Percentiles rank a stretch among this genome's conserved stretches.
phyloP scores from a whole-genome alignment of 805 yeast genomes.

The Candida hispaniensis region DNA sequence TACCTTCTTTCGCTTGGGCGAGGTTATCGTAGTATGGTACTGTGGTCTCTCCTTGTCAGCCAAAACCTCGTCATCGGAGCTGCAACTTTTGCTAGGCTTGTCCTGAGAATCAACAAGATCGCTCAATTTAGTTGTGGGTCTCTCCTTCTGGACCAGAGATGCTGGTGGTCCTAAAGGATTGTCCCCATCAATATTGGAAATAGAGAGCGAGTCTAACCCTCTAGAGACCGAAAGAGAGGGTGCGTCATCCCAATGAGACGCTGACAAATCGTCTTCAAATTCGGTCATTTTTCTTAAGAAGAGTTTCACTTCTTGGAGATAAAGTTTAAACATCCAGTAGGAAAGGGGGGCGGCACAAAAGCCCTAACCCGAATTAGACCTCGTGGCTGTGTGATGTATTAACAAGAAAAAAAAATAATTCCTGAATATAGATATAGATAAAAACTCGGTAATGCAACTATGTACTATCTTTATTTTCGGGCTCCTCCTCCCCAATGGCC shows the following conservation, averaged over 20 bases:
- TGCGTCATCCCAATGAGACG: slow-evolving; percentile 18
- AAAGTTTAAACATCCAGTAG: too few species aligned
- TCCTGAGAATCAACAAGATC: slow-evolving; percentile 4
- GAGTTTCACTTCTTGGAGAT: too few species aligned
- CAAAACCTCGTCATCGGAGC: slow-evolving; percentile 3
- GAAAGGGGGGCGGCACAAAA: too few species aligned
- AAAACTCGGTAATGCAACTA: too few species aligned
- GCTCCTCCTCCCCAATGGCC: slow-evolving; percentile 1
- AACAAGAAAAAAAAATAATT: too few species aligned
- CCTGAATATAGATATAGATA: too few species aligned
- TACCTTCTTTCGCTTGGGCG: slow-evolving; percentile 12
- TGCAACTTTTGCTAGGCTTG: neutral
- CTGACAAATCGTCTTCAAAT: slow-evolving; percentile 16
- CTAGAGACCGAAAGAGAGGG: slow-evolving; percentile 15
- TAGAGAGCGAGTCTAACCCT: slow-evolving; percentile 4
- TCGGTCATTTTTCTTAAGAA: slow-evolving; percentile 9
- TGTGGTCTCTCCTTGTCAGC: slow-evolving; percentile 3
- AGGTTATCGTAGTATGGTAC: slow-evolving; percentile 12
- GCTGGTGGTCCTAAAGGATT: neutral
- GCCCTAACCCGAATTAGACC: too few species aligned
- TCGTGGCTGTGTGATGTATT: too few species aligned
- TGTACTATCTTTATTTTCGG: too few species aligned
- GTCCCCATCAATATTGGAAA: slow-evolving; percentile 12
- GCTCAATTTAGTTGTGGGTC: slow-evolving; percentile 11
- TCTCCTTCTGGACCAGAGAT: neutral